A percentile compares a stretch with the other conserved stretches of the same genome.
Conservation (phyloP, 306 rosid genomes). For the Quercus parvula region DNA sequence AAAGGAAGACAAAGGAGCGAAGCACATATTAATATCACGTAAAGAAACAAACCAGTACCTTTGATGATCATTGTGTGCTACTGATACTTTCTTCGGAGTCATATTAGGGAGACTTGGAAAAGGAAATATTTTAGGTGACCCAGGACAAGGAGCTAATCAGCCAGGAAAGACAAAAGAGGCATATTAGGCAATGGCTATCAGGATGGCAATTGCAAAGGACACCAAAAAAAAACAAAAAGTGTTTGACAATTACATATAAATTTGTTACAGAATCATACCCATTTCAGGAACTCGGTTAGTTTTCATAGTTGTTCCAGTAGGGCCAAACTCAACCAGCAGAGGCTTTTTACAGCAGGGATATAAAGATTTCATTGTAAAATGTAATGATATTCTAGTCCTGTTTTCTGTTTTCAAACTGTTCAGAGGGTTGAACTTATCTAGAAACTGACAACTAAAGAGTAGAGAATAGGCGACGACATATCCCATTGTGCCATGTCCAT, state of each 20-base stretch:
- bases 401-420: slow-evolving; percentile 53
- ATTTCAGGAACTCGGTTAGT: slow-evolving; percentile 55
- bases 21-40: background rate
- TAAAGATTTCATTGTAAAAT: slow-evolving; percentile 78
- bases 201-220: slow-evolving; percentile 1
- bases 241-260: background rate
- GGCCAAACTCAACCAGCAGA: slow-evolving; percentile 86
- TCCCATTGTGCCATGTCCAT: slow-evolving; percentile 70
- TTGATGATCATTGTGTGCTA: slow-evolving; percentile 86
- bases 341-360: slow-evolving; percentile 79
- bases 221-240: background rate
- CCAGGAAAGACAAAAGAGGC: slow-evolving; percentile 19
- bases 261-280: slow-evolving; percentile 45
- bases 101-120: slow-evolving; percentile 95
- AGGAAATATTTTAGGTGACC: slow-evolving; percentile 87
- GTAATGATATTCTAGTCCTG: slow-evolving; percentile 75
- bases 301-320: slow-evolving; percentile 52
- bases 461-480: slow-evolving; percentile 21
- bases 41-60: slow-evolving; percentile 51
- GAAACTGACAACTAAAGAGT: background rate
- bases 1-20: slow-evolving; percentile 2
- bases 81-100: slow-evolving; percentile 98
- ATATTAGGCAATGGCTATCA: slow-evolving; percentile 20
- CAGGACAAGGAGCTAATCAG: slow-evolving; percentile 71
- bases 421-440: slow-evolving; percentile 23